Base-by-base conservation (phyloP, 2,329 filamentous ascomycete species). In the Penicillium hordei region DNA sequence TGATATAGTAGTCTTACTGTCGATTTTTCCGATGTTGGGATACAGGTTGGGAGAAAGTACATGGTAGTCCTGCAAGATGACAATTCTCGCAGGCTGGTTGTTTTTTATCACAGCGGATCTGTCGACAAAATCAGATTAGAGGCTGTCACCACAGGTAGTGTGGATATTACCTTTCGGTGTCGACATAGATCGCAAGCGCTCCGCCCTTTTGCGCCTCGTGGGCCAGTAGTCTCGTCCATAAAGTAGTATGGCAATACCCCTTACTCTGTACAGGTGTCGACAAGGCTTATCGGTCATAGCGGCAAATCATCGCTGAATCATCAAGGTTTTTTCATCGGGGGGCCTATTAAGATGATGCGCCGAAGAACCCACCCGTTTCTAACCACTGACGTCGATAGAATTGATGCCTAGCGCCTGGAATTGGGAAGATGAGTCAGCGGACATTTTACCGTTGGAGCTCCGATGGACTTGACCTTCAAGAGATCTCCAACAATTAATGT, bases 31-130 rank as follows among this genome's bases (percentile, higher is more conserved):
- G 62, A 12, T 58, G 56, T 21, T 56, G 58, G 8, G 44, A 49
- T 19, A 55, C 21, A 13, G 31, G 48, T 10, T 53, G 60, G 8
- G 66, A 64, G 23, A 69, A 67, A 4, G 55, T 60, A 52, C 68
- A 70, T 13, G 56, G 60, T 1, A 65, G 48, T 1, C 62, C 56
- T 15, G 60, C 64, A 25, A 67, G 36, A 27, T 55, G 50, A 43
- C 68, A 70, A 8, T 61, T 65, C 21, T 70, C 68, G 19, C 68
- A 70, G 27, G 61, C 59, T 21, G 68, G 67, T 19, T 65, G 60
- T 4, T 48, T 64, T 42, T 55, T 59, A 44, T 70, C 65, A 54
- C 68, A 70, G 34, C 65, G 65, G 31, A 70, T 70, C 68, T 70
- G 44, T 23, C 42, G 13, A 13, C 9, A 46, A 39, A 36, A 31